Evolutionary conservation across 2,329 filamentous ascomycete genomes (phyloP), one percentile per base, ranked within the genome.

Genomic region (Aspergillus sclerotialis): DNA sequence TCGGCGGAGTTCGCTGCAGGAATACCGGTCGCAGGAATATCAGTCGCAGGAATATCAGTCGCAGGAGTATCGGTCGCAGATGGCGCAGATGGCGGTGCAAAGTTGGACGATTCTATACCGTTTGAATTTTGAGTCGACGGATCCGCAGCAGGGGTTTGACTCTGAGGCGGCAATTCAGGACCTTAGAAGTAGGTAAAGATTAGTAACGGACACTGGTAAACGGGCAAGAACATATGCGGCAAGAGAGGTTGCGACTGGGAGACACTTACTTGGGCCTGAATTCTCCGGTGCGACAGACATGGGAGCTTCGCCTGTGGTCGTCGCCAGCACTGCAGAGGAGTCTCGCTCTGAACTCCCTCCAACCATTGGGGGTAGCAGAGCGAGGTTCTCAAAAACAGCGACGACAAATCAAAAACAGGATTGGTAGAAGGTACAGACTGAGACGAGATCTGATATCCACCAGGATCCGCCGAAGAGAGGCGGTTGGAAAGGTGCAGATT

Each of bases 271-370:
- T 33, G 50, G 39, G 28, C 48, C 53, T 28, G 43, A 33, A 32
- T 40, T 44, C 17, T 45, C 44, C 34, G 56, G 44, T 39, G 43
- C 41, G 43, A 56, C 36, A 48, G 53, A 44, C 57, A 63, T 63
- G 48, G 55, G 45, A 43, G 46, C 50, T 48, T 57, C 48, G 49
- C 48, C 48, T 37, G 43, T 42, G 32, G 52, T 42, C 39, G 48
- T 42, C 42, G 51, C 52, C 47, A 49, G 52, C 37, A 50, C 49
- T 40, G 46, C 45, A 36, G 48, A 49, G 39, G 50, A 46, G 50
- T 50, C 45, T 48, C 46, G 53, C 48, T 51, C 49, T 38, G 48
- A 50, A 44, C 49, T 58, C 43, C 49, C 50, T 52, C 53, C 52
- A 48, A 50, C 44, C 56, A 61, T 59, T 48, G 51, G 45, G 50